Conservation (phyloP, 805 yeast genomes). For the Clavispora fructus region DNA sequence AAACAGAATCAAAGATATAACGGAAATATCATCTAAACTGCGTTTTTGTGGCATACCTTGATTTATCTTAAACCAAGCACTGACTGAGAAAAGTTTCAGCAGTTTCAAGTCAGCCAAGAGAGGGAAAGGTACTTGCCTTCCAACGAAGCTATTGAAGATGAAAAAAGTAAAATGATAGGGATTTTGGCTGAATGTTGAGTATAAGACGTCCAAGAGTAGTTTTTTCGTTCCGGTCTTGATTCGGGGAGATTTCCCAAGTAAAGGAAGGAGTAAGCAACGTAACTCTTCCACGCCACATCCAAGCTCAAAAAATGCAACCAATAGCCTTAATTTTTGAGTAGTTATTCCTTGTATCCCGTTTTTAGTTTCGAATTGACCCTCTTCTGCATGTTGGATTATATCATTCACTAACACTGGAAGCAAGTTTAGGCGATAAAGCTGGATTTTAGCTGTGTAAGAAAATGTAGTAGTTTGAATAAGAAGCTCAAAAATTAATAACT, state of each 20-base stretch:
- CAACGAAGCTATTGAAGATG: slow-evolving; percentile 18
- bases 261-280: slow-evolving; percentile 16
- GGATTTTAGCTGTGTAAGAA: slow-evolving; percentile 21
- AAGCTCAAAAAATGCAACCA: slow-evolving; percentile 25
- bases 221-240: slow-evolving; percentile 8
- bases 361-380: not conserved
- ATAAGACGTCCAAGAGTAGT: slow-evolving; percentile 19
- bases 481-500: slow-evolving; percentile 23
- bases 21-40: slow-evolving; percentile 8
- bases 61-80: slow-evolving; percentile 36
- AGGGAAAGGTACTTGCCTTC: slow-evolving; percentile 10
- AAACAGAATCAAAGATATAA: slow-evolving; percentile 20
- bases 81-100: slow-evolving; percentile 28
- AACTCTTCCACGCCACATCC: slow-evolving; percentile 27
- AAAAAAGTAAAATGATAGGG: slow-evolving; percentile 26
- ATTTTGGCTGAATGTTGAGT: slow-evolving; percentile 17
- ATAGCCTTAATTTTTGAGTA: slow-evolving; percentile 14
- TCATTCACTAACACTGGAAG: slow-evolving; percentile 18
- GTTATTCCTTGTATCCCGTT: not conserved
- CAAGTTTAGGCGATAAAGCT: slow-evolving; percentile 15
- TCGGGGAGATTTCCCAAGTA: slow-evolving; percentile 8
- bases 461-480: slow-evolving; percentile 17
- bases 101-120: slow-evolving; percentile 9
- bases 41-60: slow-evolving; percentile 4
- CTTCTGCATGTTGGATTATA: slow-evolving; percentile 8